Base-by-base conservation (phyloP, 139 green algal genomes). In the Coelastrella sp. region DNA sequence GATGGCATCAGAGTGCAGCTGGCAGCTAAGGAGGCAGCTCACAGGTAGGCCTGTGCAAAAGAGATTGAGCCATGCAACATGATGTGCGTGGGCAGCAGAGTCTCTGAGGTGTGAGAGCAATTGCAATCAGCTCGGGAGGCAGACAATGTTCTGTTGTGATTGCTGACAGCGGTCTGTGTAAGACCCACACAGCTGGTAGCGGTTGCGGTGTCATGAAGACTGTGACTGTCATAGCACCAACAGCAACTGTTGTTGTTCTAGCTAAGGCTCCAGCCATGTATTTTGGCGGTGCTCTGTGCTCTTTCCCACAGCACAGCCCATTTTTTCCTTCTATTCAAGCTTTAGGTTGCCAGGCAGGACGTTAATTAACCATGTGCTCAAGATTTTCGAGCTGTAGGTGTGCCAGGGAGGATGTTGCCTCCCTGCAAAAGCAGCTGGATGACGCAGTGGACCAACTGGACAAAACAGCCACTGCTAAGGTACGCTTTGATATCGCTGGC, bases 1-100 rank as follows among this genome's bases (percentile, higher is more conserved):
- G 86, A 90, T 61, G 86, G 20, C 14, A 59, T 90, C 59, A 57
- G 86, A 20, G 86, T 83, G 74, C 73, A 83, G 75, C 17, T 90
- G 14, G 86, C 75, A 65, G 60, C 86, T 7, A 83, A 83, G 17
- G 86, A 90, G 15, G 86, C 58, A 15, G 75, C 75, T 25, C 75
- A 78, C 14, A 90, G 74, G 74, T 83, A 58, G 1, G 82, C 7
- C 63, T 85, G 3, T 49, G 35, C 35, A 49, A 3, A 65, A 8
- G 0, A 20, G 0, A 11, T 15, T 3, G 4, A 14, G 14, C 66
- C 11, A 15, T 66, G 78, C 8, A 35, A 14, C 9, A 12, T 8
- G 8, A 17, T 60, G 74, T 5, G 9, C 19, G 5, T 56, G 63
- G 15, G 78, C 17, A 35, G 70, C 14, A 78, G 70, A 11, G 17